A percentile compares a stretch with the other conserved stretches of the same genome.
phyloP scores from a whole-genome alignment of 495 filamentous ascomycete species.

The Penicillium mononematosum region DNA sequence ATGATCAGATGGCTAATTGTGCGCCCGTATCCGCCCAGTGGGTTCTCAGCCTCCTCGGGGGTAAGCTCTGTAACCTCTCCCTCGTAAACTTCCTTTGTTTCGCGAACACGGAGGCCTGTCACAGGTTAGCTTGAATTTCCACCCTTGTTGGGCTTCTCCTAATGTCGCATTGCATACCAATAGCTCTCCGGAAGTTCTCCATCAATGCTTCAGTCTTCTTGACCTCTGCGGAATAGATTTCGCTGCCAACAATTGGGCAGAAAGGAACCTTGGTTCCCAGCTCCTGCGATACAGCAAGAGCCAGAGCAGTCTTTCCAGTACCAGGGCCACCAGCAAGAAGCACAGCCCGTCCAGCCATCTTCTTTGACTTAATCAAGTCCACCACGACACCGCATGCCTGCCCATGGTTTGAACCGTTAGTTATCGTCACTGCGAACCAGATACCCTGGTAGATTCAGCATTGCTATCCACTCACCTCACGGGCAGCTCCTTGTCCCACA shows the following conservation, averaged over 20 bases:
- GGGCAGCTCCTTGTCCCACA: conserved; percentile 81
- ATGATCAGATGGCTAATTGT: conserved; percentile 90
- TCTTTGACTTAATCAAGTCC: conserved; percentile 89
- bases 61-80: conserved; percentile 95
- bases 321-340: conserved; percentile 89
- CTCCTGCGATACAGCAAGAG: conserved; percentile 90
- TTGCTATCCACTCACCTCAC: conserved; percentile 61
- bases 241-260: conserved; percentile 93
- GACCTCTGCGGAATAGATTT: conserved; percentile 94
- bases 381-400: conserved; percentile 91
- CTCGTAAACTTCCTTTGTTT: conserved; percentile 98
- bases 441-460: conserved; percentile 1
- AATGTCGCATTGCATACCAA: conserved; percentile 54
- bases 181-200: conserved; percentile 96
- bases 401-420: conserved; percentile 21
- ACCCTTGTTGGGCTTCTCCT: background rate
- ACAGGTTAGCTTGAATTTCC: conserved; percentile 18
- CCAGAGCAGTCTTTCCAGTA: conserved; percentile 95
- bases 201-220: conserved; percentile 99
- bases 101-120: conserved; percentile 79
- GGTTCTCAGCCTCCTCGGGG: conserved; percentile 96
- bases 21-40: conserved; percentile 90
- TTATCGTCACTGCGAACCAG: background rate
- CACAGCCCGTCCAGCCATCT: conserved; percentile 95
- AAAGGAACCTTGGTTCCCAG: conserved; percentile 97